These are phyloP conservation scores for Fusarium tjaetaba DNA, from an alignment of 2,329 filamentous ascomycete species.

Conservation along the genomic window DNA sequence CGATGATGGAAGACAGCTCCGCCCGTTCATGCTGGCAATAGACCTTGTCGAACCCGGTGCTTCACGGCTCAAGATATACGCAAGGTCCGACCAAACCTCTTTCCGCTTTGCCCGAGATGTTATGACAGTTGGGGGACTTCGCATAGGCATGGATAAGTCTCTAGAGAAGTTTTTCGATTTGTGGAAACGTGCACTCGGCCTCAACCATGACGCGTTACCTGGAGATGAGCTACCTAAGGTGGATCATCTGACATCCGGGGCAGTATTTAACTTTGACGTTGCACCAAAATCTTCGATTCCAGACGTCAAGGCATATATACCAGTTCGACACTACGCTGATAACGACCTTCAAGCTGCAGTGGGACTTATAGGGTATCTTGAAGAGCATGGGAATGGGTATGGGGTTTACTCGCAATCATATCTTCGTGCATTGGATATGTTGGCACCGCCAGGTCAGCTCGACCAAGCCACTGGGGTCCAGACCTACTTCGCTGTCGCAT, in stretches of 20 bases:
- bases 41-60: neutral
- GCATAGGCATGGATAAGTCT: neutral
- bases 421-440: neutral
- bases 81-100: neutral
- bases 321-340: neutral
- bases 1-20: neutral
- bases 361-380: neutral
- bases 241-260: neutral
- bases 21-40: conserved; percentile 2
- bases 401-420: neutral
- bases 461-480: neutral
- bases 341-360: neutral
- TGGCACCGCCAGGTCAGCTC: neutral
- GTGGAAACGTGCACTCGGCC: neutral
- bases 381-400: neutral
- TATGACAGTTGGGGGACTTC: neutral
- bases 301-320: conserved; percentile 3
- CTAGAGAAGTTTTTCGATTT: neutral
- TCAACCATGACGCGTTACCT: neutral
- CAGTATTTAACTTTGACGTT: neutral
- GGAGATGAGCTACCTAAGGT: neutral
- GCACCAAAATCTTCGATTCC: neutral
- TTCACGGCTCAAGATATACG: neutral
- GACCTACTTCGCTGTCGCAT: neutral
- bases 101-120: neutral